Evolutionary conservation across 768 basidiomycete genomes (phyloP), one percentile per base, ranked within the genome.

Genomic region (Fistulinella prunicolor): DNA sequence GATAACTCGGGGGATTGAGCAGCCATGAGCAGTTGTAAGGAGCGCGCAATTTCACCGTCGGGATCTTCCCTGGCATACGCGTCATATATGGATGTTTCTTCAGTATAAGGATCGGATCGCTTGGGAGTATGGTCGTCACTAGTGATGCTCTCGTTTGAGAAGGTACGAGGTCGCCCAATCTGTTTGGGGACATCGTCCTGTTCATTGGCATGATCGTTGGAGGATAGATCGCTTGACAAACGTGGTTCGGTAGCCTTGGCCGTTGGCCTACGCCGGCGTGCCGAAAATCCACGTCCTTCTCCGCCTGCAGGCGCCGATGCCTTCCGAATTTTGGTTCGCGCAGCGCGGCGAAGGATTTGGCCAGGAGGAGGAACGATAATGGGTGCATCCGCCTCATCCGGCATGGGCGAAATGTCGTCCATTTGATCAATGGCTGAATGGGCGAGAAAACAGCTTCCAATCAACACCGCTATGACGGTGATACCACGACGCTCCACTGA

Each of bases 251-350:
- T 46, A 17, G 22, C 50, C 21, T 53, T 54, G 23, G 63, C 57
- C 4, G 65, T 45, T 16, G 70, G 60, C 28, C 68, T 54, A 41
- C 61, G 59, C 39, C 66, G 56, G 26, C 55, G 63, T 26, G 50
- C 67, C 30, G 80, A 67, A 68, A 94, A 94, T 10, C 92, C 85
- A 75, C 90, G 90, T 2, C 89, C 89, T 28, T 80, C 83, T 10
- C 86, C 88, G 66, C 89, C 90, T 20, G 83, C 88, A 13, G 80
- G 76, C 6, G 86, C 65, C 6, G 81, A 79, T 13, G 84, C 75
- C 71, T 98, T 99, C 29, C 95, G 86, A 57, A 98, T 96, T 73
- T 93, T 94, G 1, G 96, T 99, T 13, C 95, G 83, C 4, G 93
- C 93, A 9, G 93, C 82, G 30, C 96, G 86, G 19, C 93, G 87